phyloP scores from a whole-genome alignment of 129 eudicot species.

The Flaveria brownii region DNA sequence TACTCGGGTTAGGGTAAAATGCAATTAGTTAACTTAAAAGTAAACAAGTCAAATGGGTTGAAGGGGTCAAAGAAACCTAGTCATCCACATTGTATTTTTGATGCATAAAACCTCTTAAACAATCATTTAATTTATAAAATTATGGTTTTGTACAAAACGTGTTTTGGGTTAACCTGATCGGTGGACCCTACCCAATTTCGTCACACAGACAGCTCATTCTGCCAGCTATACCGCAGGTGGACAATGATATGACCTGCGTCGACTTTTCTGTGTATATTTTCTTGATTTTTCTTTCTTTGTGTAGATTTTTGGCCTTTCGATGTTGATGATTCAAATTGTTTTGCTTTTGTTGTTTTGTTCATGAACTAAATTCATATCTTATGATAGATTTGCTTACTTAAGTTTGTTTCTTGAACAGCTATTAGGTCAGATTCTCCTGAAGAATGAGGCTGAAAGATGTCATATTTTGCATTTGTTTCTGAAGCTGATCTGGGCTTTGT shows the following conservation, averaged over 20 bases:
- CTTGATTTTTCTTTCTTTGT: neutral
- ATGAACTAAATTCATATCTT: neutral
- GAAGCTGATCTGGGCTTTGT: conserved; percentile 18
- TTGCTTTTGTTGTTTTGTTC: neutral
- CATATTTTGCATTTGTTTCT: conserved; percentile 23
- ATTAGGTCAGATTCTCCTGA: conserved; percentile 60
- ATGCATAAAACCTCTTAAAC: neutral
- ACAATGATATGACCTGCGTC: neutral
- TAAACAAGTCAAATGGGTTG: neutral
- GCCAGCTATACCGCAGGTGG: neutral
- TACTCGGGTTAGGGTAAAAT: neutral
- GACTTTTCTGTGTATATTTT: neutral
- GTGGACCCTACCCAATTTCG: neutral
- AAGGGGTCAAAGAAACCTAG: neutral
- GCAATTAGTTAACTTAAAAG: neutral
- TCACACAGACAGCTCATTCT: neutral
- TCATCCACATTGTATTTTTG: neutral
- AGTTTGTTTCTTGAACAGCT: conserved; percentile 42
- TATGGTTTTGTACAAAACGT: neutral
- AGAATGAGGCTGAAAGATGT: conserved; percentile 36
- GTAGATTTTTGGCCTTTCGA: neutral
- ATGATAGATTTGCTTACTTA: conserved; percentile 13
- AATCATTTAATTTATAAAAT: no score
- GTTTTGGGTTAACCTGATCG: neutral
- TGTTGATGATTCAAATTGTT: neutral